Percentiles rank a stretch among this genome's conserved stretches.
These are phyloP conservation scores for Paratinospora sagittata DNA, from an alignment of 164 flowering plant species.

Conservation along the genomic window DNA sequence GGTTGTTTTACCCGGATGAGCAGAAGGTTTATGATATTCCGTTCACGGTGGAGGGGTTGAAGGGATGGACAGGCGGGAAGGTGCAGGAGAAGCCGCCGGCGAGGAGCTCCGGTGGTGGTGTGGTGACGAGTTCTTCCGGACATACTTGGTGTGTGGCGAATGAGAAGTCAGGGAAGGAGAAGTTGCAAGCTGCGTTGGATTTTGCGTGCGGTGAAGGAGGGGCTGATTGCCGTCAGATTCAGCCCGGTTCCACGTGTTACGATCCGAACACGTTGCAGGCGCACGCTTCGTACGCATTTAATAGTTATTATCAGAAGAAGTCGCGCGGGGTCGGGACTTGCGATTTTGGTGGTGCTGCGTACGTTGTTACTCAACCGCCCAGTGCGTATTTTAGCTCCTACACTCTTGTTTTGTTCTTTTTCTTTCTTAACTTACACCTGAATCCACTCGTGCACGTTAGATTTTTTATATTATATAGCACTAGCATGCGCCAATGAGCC, in stretches of 20 bases:
- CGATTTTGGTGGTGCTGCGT: conserved; percentile 71
- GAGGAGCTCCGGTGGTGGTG: conserved; percentile 12
- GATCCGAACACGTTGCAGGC: conserved; percentile 58
- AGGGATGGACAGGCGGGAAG: conserved; percentile 27
- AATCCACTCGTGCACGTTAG: background rate
- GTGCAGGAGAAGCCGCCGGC: conserved; percentile 17
- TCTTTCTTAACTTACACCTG: background rate
- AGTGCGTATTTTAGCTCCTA: conserved; percentile 31
- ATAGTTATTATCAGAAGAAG: conserved; percentile 73
- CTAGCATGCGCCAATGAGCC: background rate
- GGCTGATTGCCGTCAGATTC: conserved; percentile 79
- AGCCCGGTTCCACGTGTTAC: conserved; percentile 59
- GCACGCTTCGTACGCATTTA: conserved; percentile 86
- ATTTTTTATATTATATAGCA: no score
- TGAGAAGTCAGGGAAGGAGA: conserved; percentile 31
- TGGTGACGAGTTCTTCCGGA: conserved; percentile 25
- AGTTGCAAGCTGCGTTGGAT: conserved; percentile 60
- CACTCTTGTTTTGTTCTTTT: background rate
- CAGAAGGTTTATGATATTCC: conserved; percentile 68
- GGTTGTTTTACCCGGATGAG: conserved; percentile 70
- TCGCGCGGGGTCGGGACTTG: conserved; percentile 52
- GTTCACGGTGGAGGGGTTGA: conserved; percentile 25
- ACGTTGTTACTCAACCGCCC: conserved; percentile 63
- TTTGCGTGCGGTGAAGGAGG: conserved; percentile 85
- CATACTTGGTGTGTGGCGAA: conserved; percentile 88